Base-by-base conservation (phyloP, 1,284 basidiomycete species). In the Cutaneotrichosporon sp. region DNA sequence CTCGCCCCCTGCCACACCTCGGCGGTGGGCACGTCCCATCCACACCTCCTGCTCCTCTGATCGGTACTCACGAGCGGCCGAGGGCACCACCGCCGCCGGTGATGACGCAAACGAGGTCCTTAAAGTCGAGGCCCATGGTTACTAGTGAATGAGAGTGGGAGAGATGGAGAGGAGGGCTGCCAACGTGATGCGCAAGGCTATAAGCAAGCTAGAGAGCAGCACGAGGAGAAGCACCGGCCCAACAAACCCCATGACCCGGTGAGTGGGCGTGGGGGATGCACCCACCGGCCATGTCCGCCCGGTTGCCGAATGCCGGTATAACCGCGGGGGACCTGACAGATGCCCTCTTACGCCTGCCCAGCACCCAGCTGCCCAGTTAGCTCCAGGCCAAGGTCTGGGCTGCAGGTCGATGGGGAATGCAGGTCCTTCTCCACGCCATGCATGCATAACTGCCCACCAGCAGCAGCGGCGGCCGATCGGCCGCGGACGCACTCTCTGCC, bases 11-110 rank as follows among this genome's bases (percentile, higher is more conserved):
- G n/a, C n/a, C n/a, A n/a, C n/a, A n/a, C n/a, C n/a, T n/a, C n/a
- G n/a, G n/a, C n/a, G n/a, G n/a, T n/a, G n/a, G n/a, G n/a, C n/a
- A 36, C 11, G 11, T 36, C 34, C 8, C 34, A 36, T 36, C 13
- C 34, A n/a, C n/a, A n/a, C 34, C 34, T 8, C 5, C 16, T 14
- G 34, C 16, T 14, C 20, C 22, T 11, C 46, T 42, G 6, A 14
- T 43, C 20, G 14, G 9, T 49, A 83, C 90, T 76, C 73, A 97
- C 90, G 90, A 85, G 81, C 87, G 89, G 58, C 95, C 95, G 31
- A 99, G 85, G 38, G 95, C 95, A 67, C 92, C 92, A 33, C 97
- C 97, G 58, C 93, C 95, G 62, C 95, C 97, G 52, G 97, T 99
- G 69, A 99, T 83, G 70, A 99, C 85, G 67, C 95, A 91, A 38